phyloP scores from a whole-genome alignment of 805 yeast species.

The Wickerhamomyces bisporus region DNA sequence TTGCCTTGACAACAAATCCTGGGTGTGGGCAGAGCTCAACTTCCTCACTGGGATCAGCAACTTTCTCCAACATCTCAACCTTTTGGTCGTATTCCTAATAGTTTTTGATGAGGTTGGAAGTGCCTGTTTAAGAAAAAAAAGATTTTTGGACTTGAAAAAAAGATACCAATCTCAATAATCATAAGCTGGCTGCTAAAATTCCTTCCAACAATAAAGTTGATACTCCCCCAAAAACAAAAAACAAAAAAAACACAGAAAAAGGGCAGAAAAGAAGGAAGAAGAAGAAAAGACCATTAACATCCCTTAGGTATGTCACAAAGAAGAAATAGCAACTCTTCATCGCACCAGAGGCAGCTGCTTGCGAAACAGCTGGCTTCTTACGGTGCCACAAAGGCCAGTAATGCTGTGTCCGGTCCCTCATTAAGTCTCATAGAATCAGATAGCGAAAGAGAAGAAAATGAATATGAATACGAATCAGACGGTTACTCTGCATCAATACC shows the following conservation, averaged over 20 bases:
- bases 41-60: slow-evolving; percentile 10
- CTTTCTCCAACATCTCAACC: neutral
- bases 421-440: slow-evolving; percentile 3
- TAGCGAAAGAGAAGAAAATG: slow-evolving; percentile 2
- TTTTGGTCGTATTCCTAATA: no score
- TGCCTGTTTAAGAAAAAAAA: no score
- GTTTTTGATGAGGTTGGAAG: no score
- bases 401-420: neutral
- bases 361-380: neutral
- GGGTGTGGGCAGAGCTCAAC: slow-evolving; percentile 47
- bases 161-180: no score
- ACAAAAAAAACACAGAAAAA: neutral
- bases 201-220: no score
- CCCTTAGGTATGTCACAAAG: slow-evolving; percentile 3
- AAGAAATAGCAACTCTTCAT: slow-evolving; percentile 4
- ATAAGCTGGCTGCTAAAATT: no score
- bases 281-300: no score
- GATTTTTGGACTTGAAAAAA: no score
- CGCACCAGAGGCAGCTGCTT: neutral
- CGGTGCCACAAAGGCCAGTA: slow-evolving; percentile 1
- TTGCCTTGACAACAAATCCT: slow-evolving; percentile 70
- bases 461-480: slow-evolving; percentile 13
- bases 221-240: neutral
- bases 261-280: neutral
- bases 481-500: slow-evolving; percentile 19